Conservation (phyloP, 345 rosid species). For the Melastoma malabathricum region DNA sequence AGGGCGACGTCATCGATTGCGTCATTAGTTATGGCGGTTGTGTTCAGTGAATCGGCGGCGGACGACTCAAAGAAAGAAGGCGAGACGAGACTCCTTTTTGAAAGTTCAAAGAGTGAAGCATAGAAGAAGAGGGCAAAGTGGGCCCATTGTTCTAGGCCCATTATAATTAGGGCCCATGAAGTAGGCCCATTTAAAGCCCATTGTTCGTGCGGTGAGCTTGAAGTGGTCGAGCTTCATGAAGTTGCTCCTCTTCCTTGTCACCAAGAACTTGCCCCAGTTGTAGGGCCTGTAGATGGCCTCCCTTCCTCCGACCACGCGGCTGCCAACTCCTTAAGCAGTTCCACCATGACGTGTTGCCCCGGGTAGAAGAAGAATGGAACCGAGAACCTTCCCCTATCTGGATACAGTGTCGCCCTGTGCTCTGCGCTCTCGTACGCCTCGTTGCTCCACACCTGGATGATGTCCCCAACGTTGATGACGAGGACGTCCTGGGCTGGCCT, state of each 20-base stretch:
- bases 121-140: not conserved
- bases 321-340: slow-evolving; percentile 53
- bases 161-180: too few species aligned
- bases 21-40: too few species aligned
- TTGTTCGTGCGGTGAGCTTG: too few species aligned
- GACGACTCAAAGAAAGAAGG: too few species aligned
- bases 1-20: too few species aligned
- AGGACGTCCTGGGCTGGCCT: slow-evolving; percentile 13
- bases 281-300: slow-evolving; percentile 42
- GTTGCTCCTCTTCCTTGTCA: slow-evolving; percentile 45
- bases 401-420: slow-evolving; percentile 61
- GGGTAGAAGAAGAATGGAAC: slow-evolving; percentile 59
- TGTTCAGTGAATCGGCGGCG: too few species aligned
- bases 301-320: too few species aligned
- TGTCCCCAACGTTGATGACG: not conserved
- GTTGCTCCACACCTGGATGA: slow-evolving; percentile 44
- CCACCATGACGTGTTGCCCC: slow-evolving; percentile 29
- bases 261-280: slow-evolving; percentile 63
- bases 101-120: too few species aligned
- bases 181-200: too few species aligned
- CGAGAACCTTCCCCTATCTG: slow-evolving; percentile 48
- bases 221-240: slow-evolving; percentile 45
- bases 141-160: too few species aligned
- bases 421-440: slow-evolving; percentile 60
- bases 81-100: too few species aligned